Base-by-base conservation (phyloP, 306 rosid genomes). In the Hippophae gyantsensis region DNA sequence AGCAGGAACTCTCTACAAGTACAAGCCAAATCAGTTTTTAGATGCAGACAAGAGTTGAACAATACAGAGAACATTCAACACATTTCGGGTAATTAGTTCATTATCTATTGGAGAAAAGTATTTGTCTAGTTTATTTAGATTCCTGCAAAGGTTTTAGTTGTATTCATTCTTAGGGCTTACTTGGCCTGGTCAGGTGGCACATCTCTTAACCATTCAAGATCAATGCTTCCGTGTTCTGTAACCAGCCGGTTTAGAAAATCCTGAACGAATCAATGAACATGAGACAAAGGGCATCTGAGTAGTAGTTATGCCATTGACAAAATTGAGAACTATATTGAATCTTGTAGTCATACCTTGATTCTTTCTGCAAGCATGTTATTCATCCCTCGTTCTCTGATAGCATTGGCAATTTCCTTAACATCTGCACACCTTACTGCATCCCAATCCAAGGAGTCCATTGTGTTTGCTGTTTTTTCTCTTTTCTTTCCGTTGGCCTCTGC, bases 121-220 rank as follows among this genome's bases (percentile, higher is more conserved):
- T 52, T 49, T 51, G 42, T 44, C 23, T 42, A 32, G 27, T 49
- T 70, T 27, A 59, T 49, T 64, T 48, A 45, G 62, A 48, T 52
- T 66, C 56, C 60, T 57, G 60, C 55, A 69, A 43, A 53, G 66
- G 61, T 46, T 48, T 76, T 67, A 66, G 54, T 48, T 71, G 56
- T 41, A 54, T 58, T 64, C 52, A 54, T 63, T 62, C 63, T 52
- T 7, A 43, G 32, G 61, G 74, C 95, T 75, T 86, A 93, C 99
- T 93, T 93, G 68, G 89, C 94, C 76, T 82, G 79, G 76, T 93
- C 99, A 49, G 99, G 97, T 60, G 94, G 86, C 76, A 89, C 97
- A n/a, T 89, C 94, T 67, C 99, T 82, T 53, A 93, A 69, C 99
- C 99, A 93, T 79, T 93, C 99, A 38, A 93, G 95, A 71, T 89